Conservation (phyloP, 768 basidiomycete genomes). For the Tricholoma terreum region DNA sequence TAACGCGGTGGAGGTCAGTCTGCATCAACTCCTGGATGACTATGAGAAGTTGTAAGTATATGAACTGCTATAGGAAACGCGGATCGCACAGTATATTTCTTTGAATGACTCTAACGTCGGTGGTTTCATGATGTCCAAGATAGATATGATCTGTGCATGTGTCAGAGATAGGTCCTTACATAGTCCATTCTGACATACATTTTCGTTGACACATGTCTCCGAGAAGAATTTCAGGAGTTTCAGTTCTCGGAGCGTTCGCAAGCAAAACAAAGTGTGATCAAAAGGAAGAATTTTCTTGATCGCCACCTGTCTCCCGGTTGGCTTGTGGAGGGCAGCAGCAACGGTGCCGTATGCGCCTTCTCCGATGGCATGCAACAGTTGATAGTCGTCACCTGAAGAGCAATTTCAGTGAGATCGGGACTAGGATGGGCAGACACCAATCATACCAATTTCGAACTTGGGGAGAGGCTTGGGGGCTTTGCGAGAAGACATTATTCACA, state of each 20-base stretch:
- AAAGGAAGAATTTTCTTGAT: conserved; percentile 96
- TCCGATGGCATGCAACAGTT: conserved; percentile 69
- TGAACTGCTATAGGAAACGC: neutral
- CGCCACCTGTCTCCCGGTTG: conserved; percentile 80
- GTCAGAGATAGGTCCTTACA: conserved; percentile 5
- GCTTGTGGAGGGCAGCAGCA: conserved; percentile 81
- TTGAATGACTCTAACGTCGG: conserved; percentile 71
- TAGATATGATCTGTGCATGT: conserved; percentile 73
- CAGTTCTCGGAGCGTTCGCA: conserved; percentile 87
- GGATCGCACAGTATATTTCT: conserved; percentile 74
- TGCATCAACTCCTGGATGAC: conserved; percentile 89
- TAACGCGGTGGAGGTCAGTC: conserved; percentile 88
- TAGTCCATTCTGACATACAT: conserved; percentile 39
- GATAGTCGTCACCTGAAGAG: conserved; percentile 63
- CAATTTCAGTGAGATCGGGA: neutral
- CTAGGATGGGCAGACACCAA: conserved; percentile 7
- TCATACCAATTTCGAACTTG: conserved; percentile 66
- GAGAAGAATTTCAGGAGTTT: conserved; percentile 87
- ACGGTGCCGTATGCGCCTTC: conserved; percentile 92
- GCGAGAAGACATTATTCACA: conserved; percentile 50
- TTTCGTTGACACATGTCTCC: conserved; percentile 76
- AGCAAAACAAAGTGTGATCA: conserved; percentile 89
- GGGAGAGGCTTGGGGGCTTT: conserved; percentile 65
- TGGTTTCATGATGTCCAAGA: conserved; percentile 88
- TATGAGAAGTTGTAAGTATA: conserved; percentile 23